phyloP scores from a whole-genome alignment of 1,139 yeast genomes.

The Kurtzmaniella quercitrusa region DNA sequence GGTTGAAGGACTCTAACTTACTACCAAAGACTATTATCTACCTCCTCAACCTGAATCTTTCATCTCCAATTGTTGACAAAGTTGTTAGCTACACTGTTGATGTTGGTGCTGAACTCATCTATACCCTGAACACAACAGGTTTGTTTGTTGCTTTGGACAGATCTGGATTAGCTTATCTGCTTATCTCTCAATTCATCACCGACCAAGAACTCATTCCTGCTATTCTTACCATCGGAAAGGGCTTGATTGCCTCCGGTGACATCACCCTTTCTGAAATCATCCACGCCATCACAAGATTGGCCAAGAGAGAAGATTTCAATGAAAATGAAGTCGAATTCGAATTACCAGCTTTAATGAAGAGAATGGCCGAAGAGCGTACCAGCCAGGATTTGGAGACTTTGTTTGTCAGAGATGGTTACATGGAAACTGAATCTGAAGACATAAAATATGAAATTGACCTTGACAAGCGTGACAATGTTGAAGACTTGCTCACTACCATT shows the following conservation, averaged over 20 bases:
- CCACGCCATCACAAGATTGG: conserved; percentile 15
- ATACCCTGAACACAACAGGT: conserved; percentile 23
- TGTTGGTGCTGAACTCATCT: conserved; percentile 14
- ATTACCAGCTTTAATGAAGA: neutral
- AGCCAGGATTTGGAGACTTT: neutral
- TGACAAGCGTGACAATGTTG: conserved; percentile 29
- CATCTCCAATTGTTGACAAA: conserved; percentile 3
- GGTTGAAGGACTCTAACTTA: conserved; percentile 21
- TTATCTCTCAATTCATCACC: conserved; percentile 23
- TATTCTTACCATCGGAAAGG: conserved; percentile 19
- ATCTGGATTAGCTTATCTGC: conserved; percentile 30
- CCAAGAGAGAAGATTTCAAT: conserved; percentile 6
- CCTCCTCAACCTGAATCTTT: conserved; percentile 22
- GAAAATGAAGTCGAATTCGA: neutral
- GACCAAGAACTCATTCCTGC: conserved; percentile 27
- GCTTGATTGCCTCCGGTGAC: conserved; percentile 18
- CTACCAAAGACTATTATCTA: conserved; percentile 23
- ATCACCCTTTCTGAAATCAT: conserved; percentile 17
- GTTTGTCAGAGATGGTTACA: conserved; percentile 4
- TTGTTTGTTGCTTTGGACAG: conserved; percentile 30
- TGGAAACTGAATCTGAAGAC: conserved; percentile 4
- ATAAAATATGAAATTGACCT: conserved; percentile 9
- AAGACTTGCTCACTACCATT: conserved; percentile 30
- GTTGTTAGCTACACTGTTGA: neutral
- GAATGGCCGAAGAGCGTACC: neutral